Conservation (phyloP, 352 stramenopile genomes). For the Globisporangium viniferum region DNA sequence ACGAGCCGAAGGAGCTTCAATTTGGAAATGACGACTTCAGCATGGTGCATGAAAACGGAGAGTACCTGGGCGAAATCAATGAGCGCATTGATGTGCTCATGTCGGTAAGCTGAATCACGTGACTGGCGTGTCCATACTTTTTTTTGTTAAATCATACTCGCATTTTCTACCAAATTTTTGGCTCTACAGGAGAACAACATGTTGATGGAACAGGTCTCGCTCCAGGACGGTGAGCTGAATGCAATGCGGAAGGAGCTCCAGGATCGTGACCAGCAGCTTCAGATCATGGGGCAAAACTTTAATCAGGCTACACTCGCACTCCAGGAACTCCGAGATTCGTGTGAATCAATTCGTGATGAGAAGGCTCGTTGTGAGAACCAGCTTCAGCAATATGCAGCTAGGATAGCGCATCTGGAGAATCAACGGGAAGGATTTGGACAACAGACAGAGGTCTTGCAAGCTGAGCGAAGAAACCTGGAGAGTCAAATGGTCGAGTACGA, state of each 20-base stretch:
- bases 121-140: not conserved
- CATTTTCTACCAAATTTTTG: not conserved
- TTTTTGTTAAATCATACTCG: not conserved
- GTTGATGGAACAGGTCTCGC: constrained; percentile 78
- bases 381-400: constrained; percentile 62
- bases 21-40: constrained; percentile 32
- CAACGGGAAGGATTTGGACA: constrained; percentile 42
- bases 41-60: constrained; percentile 36
- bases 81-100: constrained; percentile 80
- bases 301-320: constrained; percentile 67
- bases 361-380: constrained; percentile 65
- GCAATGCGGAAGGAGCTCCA: constrained; percentile 59
- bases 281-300: constrained; percentile 71
- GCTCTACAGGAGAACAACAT: constrained; percentile 63
- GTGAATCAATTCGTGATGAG: constrained; percentile 48
- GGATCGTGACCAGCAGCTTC: constrained; percentile 68
- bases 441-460: constrained; percentile 31
- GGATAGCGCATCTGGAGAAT: constrained; percentile 61
- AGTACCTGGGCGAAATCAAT: constrained; percentile 72
- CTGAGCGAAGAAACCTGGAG: constrained; percentile 37
- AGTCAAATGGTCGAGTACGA: constrained; percentile 64
- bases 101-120: constrained; percentile 30
- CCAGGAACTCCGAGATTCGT: constrained; percentile 64
- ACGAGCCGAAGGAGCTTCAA: constrained; percentile 33
- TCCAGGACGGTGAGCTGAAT: constrained; percentile 70